Conservation (phyloP, 495 filamentous ascomycete genomes). For the Xylaria bambusicola region DNA sequence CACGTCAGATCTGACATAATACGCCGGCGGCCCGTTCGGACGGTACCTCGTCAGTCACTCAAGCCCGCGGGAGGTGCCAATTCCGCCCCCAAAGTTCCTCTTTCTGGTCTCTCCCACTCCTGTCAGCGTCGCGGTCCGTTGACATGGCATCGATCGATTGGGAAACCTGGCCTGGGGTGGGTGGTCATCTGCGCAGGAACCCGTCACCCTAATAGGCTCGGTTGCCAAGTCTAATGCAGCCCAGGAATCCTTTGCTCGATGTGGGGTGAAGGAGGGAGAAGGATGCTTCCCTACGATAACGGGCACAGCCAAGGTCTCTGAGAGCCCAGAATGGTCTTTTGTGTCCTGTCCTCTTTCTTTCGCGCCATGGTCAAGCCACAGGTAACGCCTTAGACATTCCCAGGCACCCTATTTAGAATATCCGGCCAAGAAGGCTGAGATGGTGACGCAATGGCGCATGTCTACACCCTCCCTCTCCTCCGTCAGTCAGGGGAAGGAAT, state of each 20-base stretch:
- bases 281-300: no score
- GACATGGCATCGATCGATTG: slow-evolving; percentile 34
- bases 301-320: no score
- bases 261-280: neutral
- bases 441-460: neutral
- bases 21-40: slow-evolving; percentile 32
- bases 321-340: neutral
- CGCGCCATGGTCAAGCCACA: slow-evolving; percentile 4
- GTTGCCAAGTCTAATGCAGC: slow-evolving; percentile 18
- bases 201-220: slow-evolving; percentile 35
- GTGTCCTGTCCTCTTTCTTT: neutral
- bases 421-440: neutral
- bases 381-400: neutral
- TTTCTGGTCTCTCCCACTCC: slow-evolving; percentile 22
- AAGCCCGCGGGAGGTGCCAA: neutral
- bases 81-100: slow-evolving; percentile 7
- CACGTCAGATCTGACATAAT: slow-evolving; percentile 32
- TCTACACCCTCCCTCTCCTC: neutral
- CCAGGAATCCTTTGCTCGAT: neutral
- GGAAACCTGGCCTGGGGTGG: slow-evolving; percentile 21
- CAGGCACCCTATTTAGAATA: neutral
- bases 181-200: slow-evolving; percentile 42
- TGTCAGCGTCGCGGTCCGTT: slow-evolving; percentile 24
- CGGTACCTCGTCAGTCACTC: slow-evolving; percentile 19
- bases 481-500: no score